Conservation (phyloP, 495 filamentous ascomycete species). For the Neurospora sp. region DNA sequence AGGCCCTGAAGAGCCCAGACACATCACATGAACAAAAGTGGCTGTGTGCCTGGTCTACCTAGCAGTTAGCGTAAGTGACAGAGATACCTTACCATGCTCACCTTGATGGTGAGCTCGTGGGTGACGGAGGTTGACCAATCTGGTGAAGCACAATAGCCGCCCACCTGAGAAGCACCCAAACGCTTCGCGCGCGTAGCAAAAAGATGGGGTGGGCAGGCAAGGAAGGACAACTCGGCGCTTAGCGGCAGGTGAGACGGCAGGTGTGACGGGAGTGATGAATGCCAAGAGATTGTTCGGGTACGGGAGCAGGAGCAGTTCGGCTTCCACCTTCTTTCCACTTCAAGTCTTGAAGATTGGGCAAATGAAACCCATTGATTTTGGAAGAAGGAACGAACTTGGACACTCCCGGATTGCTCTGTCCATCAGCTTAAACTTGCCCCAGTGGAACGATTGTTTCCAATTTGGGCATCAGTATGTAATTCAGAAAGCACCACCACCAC, state of each 20-base stretch:
- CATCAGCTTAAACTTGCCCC: not conserved
- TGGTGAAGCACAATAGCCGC: not conserved
- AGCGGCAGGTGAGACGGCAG: not conserved
- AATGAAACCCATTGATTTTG: too few species aligned
- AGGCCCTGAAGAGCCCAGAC: not conserved
- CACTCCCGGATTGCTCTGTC: not conserved
- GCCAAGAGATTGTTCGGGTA: not conserved
- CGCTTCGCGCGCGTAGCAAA: not conserved
- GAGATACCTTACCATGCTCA: not conserved
- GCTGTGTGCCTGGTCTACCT: not conserved
- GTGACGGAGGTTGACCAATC: too few species aligned
- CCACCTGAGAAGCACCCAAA: not conserved
- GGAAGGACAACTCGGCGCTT: not conserved
- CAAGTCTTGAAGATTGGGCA: too few species aligned
- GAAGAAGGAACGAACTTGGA: not conserved
- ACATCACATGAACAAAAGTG: not conserved
- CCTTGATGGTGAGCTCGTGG: too few species aligned
- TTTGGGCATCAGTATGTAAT: not conserved
- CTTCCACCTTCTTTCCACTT: not conserved
- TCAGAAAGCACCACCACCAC: not conserved
- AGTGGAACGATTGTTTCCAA: not conserved
- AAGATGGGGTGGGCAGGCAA: not conserved
- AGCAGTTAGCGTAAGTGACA: not conserved
- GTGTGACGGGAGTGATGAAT: not conserved
- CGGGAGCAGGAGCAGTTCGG: not conserved